Conservation (phyloP, 176 grass and related monocot species). For the Lolium multiflorum region DNA sequence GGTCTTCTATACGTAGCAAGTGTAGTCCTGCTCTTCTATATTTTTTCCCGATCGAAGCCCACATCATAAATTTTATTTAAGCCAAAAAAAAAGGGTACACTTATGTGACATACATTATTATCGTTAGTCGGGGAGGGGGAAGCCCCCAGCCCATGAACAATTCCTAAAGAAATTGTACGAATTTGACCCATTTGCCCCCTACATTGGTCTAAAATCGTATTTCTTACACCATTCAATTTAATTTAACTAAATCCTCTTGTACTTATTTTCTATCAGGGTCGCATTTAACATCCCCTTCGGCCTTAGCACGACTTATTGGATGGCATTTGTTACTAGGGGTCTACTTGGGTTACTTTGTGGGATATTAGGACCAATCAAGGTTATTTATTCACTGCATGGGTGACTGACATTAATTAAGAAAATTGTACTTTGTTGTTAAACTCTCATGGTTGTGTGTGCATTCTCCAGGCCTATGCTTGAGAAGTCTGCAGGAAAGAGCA, state of each 20-base stretch:
- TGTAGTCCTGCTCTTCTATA: no score
- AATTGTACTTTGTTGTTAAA: neutral
- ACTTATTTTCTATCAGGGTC: conserved; percentile 35
- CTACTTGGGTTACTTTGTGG: conserved; percentile 65
- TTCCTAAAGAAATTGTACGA: no score
- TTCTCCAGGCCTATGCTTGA: conserved; percentile 72
- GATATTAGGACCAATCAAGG: conserved; percentile 77
- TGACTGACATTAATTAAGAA: neutral
- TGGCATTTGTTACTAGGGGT: conserved; percentile 60
- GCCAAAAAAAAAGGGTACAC: no score
- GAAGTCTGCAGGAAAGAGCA: conserved; percentile 76
- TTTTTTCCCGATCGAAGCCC: no score
- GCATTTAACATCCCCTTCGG: conserved; percentile 70
- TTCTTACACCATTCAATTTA: neutral
- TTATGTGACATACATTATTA: no score
- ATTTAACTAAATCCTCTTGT: neutral
- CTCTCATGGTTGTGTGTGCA: conserved; percentile 23
- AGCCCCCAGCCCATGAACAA: no score
- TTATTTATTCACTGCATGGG: neutral
- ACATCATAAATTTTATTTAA: no score
- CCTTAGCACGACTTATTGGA: conserved; percentile 71
- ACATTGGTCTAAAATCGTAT: neutral
- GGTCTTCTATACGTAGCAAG: no score
- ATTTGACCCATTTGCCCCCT: no score
- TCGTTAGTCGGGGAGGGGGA: no score